phyloP scores from a whole-genome alignment of 208 protist species.

The Angomonas deanei region DNA sequence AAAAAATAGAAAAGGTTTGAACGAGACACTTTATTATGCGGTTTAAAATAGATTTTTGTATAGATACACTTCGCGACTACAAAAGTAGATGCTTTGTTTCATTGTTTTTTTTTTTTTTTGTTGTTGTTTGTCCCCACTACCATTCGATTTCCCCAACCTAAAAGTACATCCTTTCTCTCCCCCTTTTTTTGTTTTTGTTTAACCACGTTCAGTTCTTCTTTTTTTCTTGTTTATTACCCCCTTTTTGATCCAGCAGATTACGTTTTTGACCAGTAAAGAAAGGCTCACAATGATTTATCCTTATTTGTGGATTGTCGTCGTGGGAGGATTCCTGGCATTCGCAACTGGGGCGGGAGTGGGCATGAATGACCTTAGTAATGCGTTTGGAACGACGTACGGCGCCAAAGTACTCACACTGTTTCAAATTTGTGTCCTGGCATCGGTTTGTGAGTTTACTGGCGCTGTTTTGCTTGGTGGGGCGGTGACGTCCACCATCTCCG shows the following conservation, averaged over 20 bases:
- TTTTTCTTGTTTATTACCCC: not conserved
- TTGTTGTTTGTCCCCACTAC: not conserved
- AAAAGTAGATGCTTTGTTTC: not conserved
- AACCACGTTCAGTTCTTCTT: not conserved
- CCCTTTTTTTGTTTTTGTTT: not conserved
- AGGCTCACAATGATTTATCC: conserved; percentile 22
- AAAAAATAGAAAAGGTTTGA: not conserved
- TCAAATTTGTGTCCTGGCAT: conserved; percentile 75
- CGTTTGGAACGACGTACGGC: conserved; percentile 87
- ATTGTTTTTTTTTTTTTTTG: conserved; percentile 1
- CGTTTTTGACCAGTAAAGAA: not conserved
- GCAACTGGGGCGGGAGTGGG: conserved; percentile 74
- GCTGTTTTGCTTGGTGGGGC: conserved; percentile 58
- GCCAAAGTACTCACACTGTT: conserved; percentile 69
- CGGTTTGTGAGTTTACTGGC: conserved; percentile 78
- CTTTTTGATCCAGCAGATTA: not conserved
- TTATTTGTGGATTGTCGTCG: conserved; percentile 71
- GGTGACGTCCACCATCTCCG: conserved; percentile 74
- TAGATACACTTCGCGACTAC: not conserved
- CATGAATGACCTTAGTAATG: conserved; percentile 90
- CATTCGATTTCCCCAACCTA: not conserved
- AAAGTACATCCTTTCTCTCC: not conserved
- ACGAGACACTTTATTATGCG: not conserved
- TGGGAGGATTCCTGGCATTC: conserved; percentile 74
- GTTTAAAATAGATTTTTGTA: too few relatives aligned